Evolutionary conservation across 1,284 basidiomycete species (phyloP), one percentile per base, ranked within the genome.

Genomic region (Ustilago tritici): DNA sequence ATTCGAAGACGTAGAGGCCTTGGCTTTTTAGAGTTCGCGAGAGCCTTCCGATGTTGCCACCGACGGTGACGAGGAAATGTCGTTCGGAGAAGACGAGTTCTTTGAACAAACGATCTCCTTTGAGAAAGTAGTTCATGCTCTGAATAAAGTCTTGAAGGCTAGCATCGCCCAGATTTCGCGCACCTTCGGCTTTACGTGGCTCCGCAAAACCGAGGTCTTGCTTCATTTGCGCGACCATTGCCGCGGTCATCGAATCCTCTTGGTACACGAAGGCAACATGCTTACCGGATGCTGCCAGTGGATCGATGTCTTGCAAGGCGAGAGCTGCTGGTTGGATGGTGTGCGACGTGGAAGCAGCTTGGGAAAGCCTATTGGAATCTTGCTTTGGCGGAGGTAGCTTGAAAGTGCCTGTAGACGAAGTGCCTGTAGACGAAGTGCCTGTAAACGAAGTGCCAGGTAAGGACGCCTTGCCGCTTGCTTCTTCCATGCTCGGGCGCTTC

Each of bases 131-230:
- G 49, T 32, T 28, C 31, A 50, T 50, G 9, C 28, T 32, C 31
- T 17, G 28, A 28, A 50, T 14, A 32, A 50, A 31, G 49, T 50
- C 49, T 8, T 50, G 31, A 3, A 28, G 5, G 43, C 7, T 19
- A 7, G 6, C n/a, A 50, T 8, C n/a, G 11, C 4, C 28, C 23
- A 46, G n/a, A 46, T 17, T 1, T 11, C 43, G 43, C 17, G 43
- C n/a, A 19, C 43, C 19, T 15, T 0, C 0, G 7, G 7, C 1
- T 1, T 8, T 1, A 7, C 7, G 0, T 7, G 7, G 1, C 19
- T 23, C 19, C n/a, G 11, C n/a, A 4, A 46, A 6, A 11, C 43
- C 43, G n/a, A 46, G 19, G 5, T 46, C n/a, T 2, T 19, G 6
- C 43, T 46, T 46, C n/a, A 46, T 46, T 19, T 46, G 19, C n/a